Conservation (phyloP, 192 early-diverging fungal species). For the Phycomyces nitens region DNA sequence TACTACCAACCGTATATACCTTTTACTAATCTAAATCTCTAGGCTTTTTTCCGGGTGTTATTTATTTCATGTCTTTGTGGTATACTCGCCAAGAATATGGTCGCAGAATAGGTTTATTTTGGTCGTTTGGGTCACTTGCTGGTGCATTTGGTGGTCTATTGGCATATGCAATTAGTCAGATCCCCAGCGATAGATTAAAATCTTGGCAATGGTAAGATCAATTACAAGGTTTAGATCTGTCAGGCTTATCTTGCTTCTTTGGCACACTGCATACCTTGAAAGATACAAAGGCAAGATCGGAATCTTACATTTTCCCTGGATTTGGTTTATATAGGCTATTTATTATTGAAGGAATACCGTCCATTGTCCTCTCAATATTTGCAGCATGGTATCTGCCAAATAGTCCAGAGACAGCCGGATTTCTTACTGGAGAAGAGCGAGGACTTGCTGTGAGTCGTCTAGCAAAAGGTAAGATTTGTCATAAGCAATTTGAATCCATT, state of each 20-base stretch:
- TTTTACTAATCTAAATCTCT: conserved; percentile 12
- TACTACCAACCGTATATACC: not conserved
- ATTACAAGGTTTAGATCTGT: not conserved
- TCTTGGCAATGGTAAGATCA: conserved; percentile 50
- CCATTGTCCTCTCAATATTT: conserved; percentile 37
- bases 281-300: not conserved
- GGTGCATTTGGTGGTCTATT: conserved; percentile 59
- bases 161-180: conserved; percentile 51
- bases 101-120: conserved; percentile 47
- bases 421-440: conserved; percentile 29
- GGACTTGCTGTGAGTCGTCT: conserved; percentile 21
- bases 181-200: not conserved
- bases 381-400: conserved; percentile 21
- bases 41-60: conserved; percentile 46
- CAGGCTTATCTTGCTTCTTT: too few species aligned
- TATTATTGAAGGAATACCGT: conserved; percentile 60
- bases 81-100: conserved; percentile 54
- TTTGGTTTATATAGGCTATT: conserved; percentile 43
- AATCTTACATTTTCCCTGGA: not conserved
- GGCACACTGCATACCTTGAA: too few species aligned
- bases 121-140: conserved; percentile 46
- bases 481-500: too few species aligned
- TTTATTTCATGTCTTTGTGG: conserved; percentile 56
- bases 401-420: conserved; percentile 22
- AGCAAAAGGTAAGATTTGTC: conserved; percentile 19